Conservation (phyloP, 1,139 yeast genomes). For the Zygoascus hellenicus region DNA sequence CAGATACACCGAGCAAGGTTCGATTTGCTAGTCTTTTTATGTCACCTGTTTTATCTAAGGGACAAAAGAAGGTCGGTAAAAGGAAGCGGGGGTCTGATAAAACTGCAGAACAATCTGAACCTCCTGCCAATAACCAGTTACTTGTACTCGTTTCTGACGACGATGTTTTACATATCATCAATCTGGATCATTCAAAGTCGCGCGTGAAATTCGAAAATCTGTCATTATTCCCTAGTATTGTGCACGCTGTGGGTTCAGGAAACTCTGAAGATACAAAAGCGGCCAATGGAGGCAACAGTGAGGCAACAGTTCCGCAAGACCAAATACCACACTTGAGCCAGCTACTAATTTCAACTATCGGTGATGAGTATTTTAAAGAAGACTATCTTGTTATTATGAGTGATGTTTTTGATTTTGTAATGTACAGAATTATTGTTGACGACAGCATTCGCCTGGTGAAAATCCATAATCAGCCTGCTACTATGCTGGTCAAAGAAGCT, state of each 20-base stretch:
- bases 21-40: not conserved
- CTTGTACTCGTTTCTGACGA: not conserved
- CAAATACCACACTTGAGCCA: constrained; percentile 1
- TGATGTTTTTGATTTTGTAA: constrained; percentile 68
- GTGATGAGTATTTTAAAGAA: constrained; percentile 45
- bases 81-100: constrained; percentile 5
- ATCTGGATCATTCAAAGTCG: constrained; percentile 2
- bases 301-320: not conserved
- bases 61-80: constrained; percentile 3
- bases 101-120: not conserved
- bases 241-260: not conserved
- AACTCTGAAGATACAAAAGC: not conserved
- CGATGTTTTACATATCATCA: constrained; percentile 3
- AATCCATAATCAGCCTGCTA: constrained; percentile 41
- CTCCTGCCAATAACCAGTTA: not conserved
- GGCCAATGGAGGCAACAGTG: no score
- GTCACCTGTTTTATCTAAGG: constrained; percentile 1
- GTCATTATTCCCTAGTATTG: not conserved
- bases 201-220: constrained; percentile 1
- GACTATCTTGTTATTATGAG: constrained; percentile 69
- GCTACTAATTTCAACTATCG: constrained; percentile 36
- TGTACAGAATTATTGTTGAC: constrained; percentile 53
- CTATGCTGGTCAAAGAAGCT: constrained; percentile 47
- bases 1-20: constrained; percentile 5
- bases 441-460: constrained; percentile 46